phyloP scores from a whole-genome alignment of 306 rosid genomes.

The Gillenia trifoliata region DNA sequence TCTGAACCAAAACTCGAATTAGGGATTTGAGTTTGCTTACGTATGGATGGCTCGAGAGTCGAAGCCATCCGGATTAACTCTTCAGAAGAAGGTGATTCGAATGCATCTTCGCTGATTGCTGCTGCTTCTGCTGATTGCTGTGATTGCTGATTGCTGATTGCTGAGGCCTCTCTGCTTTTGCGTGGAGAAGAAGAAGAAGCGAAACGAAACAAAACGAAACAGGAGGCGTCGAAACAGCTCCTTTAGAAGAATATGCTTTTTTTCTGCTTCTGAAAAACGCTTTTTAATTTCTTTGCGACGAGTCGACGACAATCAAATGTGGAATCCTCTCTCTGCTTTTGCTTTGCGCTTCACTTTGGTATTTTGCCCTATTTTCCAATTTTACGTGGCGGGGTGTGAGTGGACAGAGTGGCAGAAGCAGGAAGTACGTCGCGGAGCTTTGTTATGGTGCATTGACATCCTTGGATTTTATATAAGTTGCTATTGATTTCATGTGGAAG shows the following conservation, averaged over 20 bases:
- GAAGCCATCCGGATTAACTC: constrained; percentile 96
- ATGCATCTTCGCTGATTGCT: constrained; percentile 63
- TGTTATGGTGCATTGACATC: not conserved
- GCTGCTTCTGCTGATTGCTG: not conserved
- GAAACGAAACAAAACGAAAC: not conserved
- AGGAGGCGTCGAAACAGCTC: not conserved
- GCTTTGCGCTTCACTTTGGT: not conserved
- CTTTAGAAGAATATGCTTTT: not conserved
- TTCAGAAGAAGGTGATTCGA: constrained; percentile 80
- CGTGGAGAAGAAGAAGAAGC: not conserved
- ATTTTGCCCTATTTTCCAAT: not conserved
- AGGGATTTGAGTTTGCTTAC: constrained; percentile 32
- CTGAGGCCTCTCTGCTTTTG: not conserved
- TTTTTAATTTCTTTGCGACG: not conserved
- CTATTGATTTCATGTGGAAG: no score
- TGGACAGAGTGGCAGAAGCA: not conserved
- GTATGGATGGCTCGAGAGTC: constrained; percentile 84
- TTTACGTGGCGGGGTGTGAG: not conserved
- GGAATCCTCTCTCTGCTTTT: not conserved
- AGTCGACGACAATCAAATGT: no score
- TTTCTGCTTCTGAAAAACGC: not conserved
- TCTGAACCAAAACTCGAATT: constrained; percentile 17
- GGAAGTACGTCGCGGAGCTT: not conserved
- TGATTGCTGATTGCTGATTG: no score
- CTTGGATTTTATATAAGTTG: no score